Evolutionary conservation across 176 grass and related monocot species (phyloP).

Genomic region (Carex littledalei): DNA sequence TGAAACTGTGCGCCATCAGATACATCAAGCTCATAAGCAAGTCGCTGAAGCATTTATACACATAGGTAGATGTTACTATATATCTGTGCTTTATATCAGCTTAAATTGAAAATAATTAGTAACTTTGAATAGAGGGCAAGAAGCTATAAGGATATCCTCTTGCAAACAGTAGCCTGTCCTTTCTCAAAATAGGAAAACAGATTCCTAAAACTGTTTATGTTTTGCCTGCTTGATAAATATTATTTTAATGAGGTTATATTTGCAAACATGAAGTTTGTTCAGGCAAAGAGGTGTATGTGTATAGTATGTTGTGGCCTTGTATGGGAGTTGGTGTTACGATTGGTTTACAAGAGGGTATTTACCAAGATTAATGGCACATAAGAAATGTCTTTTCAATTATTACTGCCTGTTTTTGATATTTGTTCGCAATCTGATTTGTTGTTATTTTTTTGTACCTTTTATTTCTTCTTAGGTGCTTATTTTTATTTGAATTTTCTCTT

Average conservation of each 20-base stretch:
- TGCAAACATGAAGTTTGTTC: not conserved
- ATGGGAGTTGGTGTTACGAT: not conserved
- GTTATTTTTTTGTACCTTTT: not conserved
- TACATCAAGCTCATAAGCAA: constrained; percentile 74
- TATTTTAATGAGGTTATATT: not conserved
- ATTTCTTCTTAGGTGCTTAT: constrained; percentile 5
- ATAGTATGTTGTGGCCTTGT: not conserved
- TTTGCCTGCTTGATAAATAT: not conserved
- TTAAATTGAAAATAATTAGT: constrained; percentile 12
- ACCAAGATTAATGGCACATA: not conserved
- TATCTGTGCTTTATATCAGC: constrained; percentile 18
- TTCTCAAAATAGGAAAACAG: not conserved
- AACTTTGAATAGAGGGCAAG: not conserved
- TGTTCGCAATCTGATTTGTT: not conserved
- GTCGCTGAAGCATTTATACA: constrained; percentile 95
- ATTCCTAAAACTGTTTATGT: constrained; percentile 1
- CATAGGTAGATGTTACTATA: constrained; percentile 53
- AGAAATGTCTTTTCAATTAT: not conserved
- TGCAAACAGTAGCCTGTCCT: not conserved
- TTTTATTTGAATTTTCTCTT: not conserved
- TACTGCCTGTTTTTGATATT: not conserved
- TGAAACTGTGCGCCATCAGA: constrained; percentile 81
- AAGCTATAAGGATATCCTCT: not conserved
- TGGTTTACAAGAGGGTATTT: not conserved
- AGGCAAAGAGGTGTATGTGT: not conserved